Percentiles rank a stretch among this genome's conserved stretches.
phyloP scores from a whole-genome alignment of 2,329 filamentous ascomycete genomes.

The Colletotrichum orchidophilum region DNA sequence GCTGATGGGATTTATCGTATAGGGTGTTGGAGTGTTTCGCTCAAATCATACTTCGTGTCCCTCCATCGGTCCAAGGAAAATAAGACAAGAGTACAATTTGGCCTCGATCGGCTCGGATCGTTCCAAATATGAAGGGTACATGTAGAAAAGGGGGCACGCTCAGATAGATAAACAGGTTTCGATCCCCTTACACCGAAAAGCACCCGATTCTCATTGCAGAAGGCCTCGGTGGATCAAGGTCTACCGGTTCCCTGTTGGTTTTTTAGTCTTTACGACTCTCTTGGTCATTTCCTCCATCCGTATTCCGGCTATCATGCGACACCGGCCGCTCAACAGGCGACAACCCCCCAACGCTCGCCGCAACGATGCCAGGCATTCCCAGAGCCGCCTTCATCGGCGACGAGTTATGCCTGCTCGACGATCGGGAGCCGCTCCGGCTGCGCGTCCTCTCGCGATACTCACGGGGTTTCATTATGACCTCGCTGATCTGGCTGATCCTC shows the following conservation, averaged over 20 bases:
- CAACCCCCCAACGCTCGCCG: slow-evolving; percentile 35
- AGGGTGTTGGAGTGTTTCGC: not conserved
- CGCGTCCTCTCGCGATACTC: slow-evolving; percentile 45
- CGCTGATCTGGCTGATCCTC: slow-evolving; percentile 67
- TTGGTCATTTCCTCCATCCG: slow-evolving; percentile 7
- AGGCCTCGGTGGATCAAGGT: not conserved
- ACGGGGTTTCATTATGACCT: slow-evolving; percentile 64
- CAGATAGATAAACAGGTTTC: not conserved
- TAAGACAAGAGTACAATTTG: not conserved
- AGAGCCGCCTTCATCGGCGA: slow-evolving; percentile 35
- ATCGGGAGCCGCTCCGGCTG: slow-evolving; percentile 33
- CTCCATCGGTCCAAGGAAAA: slow-evolving; percentile 18
- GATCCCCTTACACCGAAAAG: not conserved
- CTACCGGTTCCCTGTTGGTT: not conserved
- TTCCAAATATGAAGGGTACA: not conserved
- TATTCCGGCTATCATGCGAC: not conserved
- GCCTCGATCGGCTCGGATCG: not conserved
- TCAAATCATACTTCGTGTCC: not conserved
- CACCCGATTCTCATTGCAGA: not conserved
- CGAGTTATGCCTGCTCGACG: slow-evolving; percentile 30
- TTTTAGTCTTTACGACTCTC: slow-evolving; percentile 7
- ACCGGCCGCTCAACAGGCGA: slow-evolving; percentile 29
- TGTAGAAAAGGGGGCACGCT: not conserved
- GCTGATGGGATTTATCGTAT: slow-evolving; percentile 18
- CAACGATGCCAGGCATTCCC: slow-evolving; percentile 36